These are phyloP conservation scores for Glebionis coronaria DNA, from an alignment of 129 eudicot genomes.

Conservation along the genomic window DNA sequence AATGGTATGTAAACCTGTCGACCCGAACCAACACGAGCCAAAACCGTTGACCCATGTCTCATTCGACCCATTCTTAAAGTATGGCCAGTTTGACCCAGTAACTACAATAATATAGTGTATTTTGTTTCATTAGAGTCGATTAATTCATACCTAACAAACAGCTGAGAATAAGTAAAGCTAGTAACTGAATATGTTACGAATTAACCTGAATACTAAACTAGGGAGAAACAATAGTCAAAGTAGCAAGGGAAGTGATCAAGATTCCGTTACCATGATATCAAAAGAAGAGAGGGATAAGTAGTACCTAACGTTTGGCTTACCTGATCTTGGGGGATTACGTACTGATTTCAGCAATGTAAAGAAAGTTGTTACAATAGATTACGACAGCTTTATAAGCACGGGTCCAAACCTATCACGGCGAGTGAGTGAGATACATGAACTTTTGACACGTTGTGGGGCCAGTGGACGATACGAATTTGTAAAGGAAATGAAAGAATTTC, in stretches of 20 bases:
- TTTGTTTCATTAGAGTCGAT: too few relatives aligned
- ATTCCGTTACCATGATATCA: slow-evolving; percentile 26
- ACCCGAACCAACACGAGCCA: too few relatives aligned
- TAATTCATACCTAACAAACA: too few relatives aligned
- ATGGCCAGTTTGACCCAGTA: too few relatives aligned
- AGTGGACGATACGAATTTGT: slow-evolving; percentile 43
- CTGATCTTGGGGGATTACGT: slow-evolving; percentile 45
- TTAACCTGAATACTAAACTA: neutral
- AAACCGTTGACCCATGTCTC: too few relatives aligned
- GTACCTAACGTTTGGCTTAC: slow-evolving; percentile 51
- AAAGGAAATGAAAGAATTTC: slow-evolving; percentile 65
- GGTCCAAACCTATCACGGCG: slow-evolving; percentile 38
- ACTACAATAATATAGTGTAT: too few relatives aligned
- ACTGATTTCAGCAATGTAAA: slow-evolving; percentile 50
- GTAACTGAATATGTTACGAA: too few relatives aligned
- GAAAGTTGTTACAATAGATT: slow-evolving; percentile 58
- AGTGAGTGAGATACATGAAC: slow-evolving; percentile 43
- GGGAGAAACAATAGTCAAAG: slow-evolving; percentile 7
- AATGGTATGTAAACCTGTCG: too few relatives aligned
- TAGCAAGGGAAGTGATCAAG: slow-evolving; percentile 27
- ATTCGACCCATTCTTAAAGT: too few relatives aligned
- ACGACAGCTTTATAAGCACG: slow-evolving; percentile 39
- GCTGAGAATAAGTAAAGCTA: too few relatives aligned
- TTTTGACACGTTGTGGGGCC: slow-evolving; percentile 36
- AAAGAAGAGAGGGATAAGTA: slow-evolving; percentile 49